A percentile compares a stretch with the other conserved stretches of the same genome.
Evolutionary conservation across 371 early-diverging fungal species (phyloP).

Genomic region (Mortierella polycephala): DNA sequence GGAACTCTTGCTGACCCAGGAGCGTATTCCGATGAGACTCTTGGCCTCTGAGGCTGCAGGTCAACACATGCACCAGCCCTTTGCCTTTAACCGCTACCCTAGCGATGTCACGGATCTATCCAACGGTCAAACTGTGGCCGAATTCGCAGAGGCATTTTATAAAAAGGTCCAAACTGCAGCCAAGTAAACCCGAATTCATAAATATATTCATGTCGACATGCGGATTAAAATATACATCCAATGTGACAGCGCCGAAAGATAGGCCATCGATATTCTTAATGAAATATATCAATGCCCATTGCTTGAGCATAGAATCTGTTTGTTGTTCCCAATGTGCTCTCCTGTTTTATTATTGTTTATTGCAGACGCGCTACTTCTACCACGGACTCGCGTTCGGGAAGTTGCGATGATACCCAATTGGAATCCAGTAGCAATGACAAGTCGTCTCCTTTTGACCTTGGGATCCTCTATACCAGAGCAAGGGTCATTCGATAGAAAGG

Average conservation of each 20-base stretch:
- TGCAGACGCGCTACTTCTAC: conserved; percentile 24
- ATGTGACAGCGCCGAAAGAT: not conserved
- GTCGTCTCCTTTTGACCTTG: conserved; percentile 63
- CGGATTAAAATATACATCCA: not conserved
- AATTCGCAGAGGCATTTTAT: conserved; percentile 75
- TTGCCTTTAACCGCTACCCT: conserved; percentile 76
- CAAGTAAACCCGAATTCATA: not conserved
- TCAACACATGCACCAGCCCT: conserved; percentile 56
- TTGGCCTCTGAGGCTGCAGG: conserved; percentile 64
- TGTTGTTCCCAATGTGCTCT: not conserved
- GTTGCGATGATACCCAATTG: conserved; percentile 75
- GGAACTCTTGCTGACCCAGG: conserved; percentile 65
- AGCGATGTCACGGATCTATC: conserved; percentile 83
- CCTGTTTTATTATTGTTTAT: conserved; percentile 6
- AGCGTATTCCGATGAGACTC: conserved; percentile 56
- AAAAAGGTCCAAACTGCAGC: conserved; percentile 57
- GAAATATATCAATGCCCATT: too few relatives aligned
- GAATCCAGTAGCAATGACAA: conserved; percentile 77
- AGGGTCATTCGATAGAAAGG: not conserved
- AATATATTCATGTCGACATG: not conserved
- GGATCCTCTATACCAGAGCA: conserved; percentile 51
- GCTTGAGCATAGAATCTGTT: not conserved
- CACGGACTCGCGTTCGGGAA: conserved; percentile 51
- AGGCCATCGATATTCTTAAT: not conserved
- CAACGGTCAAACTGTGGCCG: conserved; percentile 74